Evolutionary conservation across 305 asterid species (phyloP).

Genomic region (Nicotiana rustica): DNA sequence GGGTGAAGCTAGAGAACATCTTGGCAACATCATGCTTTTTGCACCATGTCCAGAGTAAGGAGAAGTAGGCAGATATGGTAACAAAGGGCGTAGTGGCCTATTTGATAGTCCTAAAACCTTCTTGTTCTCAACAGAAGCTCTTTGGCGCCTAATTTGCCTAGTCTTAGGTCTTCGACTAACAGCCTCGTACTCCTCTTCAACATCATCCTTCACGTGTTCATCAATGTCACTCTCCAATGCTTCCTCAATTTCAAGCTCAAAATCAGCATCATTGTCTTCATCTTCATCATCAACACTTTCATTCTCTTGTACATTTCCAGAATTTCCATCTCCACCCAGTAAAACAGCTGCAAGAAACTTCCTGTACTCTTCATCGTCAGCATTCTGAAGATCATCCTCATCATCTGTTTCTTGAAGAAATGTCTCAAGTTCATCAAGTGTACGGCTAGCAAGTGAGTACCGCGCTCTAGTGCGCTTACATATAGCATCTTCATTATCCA

Average conservation of each 20-base stretch:
- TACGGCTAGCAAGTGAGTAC: constrained; percentile 90
- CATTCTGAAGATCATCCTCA: constrained; percentile 92
- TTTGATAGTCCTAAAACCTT: constrained; percentile 59
- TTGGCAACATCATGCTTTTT: constrained; percentile 47
- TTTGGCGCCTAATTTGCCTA: constrained; percentile 76
- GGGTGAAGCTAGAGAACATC: constrained; percentile 44
- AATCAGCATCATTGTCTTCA: constrained; percentile 97
- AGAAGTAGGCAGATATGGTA: constrained; percentile 69
- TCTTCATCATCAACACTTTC: constrained; percentile 87
- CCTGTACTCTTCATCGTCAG: constrained; percentile 90
- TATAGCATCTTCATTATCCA: constrained; percentile 80
- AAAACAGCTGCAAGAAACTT: constrained; percentile 93
- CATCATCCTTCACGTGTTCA: constrained; percentile 51
- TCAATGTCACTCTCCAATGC: constrained; percentile 98
- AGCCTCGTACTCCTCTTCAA: constrained; percentile 41
- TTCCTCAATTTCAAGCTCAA: constrained; percentile 98
- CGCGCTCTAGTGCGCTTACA: constrained; percentile 98
- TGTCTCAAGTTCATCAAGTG: constrained; percentile 96
- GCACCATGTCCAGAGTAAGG: constrained; percentile 58
- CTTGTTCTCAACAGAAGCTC: constrained; percentile 54
- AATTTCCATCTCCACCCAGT: constrained; percentile 63
- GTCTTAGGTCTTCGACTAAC: constrained; percentile 59
- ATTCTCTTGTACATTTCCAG: constrained; percentile 58
- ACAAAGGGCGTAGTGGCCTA: constrained; percentile 84
- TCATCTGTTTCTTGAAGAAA: constrained; percentile 99